Base-by-base conservation (phyloP, 75 land plant species). In the Pseudotsuga menziesii region DNA sequence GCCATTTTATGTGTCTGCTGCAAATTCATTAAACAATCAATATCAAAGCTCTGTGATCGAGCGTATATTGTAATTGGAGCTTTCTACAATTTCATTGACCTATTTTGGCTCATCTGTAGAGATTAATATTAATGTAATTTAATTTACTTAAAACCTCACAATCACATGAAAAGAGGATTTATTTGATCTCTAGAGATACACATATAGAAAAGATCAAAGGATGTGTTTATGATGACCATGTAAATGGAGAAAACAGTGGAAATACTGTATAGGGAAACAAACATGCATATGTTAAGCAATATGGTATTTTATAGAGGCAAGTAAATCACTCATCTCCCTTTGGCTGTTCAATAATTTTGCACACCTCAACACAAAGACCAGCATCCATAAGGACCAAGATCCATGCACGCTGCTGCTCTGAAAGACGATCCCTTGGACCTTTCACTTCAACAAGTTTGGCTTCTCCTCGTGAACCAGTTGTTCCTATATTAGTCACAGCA, bases 391-490 rank as follows among this genome's bases (percentile, higher is more conserved):
- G 78, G 57, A 85, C 64, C 32, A 85, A 77, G 77, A 95, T 76
- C 97, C 98, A 95, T 27, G 98, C 98, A 52, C 88, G 79, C 54
- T 95, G 98, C 78, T 95, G 98, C 77, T 95, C 98, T 25, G 98
- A 95, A 32, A 95, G 92, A 13, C 85, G 78, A 78, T 95, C 98
- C 48, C 87, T 86, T 5, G 98, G 98, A 25, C 98, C 98, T 80
- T 95, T 93, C 19, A 95, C 98, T 76, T 95, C 98, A 29, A 95
- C 98, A 64, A 95, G 92, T 80, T 93, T 95, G 25, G 94, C 94
- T 84, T 91, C 92, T 61, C 92, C 94, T 48, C 61, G 73, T 69
- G 52, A 69, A 14, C 52, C 25, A 41, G n/a, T 44, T 8, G 12
- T 69, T 39, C 22, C 25, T 2, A 41, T 20, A 2, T 69, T 39